These are phyloP conservation scores for Dioszegia hungarica DNA, from an alignment of 768 basidiomycete species.

Conservation along the genomic window DNA sequence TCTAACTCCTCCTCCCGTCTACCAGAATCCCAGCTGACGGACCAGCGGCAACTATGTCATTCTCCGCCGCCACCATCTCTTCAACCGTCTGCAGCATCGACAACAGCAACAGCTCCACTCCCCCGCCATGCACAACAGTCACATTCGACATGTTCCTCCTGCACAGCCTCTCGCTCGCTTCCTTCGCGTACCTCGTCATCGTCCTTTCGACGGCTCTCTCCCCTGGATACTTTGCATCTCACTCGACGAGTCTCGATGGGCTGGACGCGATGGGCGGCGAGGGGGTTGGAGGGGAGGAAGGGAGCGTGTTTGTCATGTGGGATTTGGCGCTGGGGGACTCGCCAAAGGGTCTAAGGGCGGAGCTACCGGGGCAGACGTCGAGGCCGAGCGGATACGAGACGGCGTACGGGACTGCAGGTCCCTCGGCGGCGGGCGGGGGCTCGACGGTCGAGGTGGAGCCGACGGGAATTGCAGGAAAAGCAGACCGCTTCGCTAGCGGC, in stretches of 20 bases:
- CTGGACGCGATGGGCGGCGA: background rate
- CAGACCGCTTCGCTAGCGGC: slow-evolving; percentile 33
- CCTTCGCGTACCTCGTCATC: slow-evolving; percentile 28
- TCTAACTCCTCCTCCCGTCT: no score
- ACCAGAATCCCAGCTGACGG: no score
- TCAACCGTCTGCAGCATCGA: slow-evolving; percentile 21
- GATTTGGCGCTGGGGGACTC: slow-evolving; percentile 34
- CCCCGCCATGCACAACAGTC: slow-evolving; percentile 33
- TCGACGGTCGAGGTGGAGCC: background rate
- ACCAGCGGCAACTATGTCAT: slow-evolving; percentile 42
- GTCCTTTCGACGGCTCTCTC: slow-evolving; percentile 29
- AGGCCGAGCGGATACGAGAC: background rate
- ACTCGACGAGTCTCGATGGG: background rate
- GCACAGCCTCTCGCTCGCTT: slow-evolving; percentile 25
- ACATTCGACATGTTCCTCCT: slow-evolving; percentile 37
- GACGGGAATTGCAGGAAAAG: background rate
- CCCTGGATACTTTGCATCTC: slow-evolving; percentile 12
- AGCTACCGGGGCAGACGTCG: background rate
- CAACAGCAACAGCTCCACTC: no score
- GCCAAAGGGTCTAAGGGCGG: slow-evolving; percentile 10
- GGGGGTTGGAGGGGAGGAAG: background rate
- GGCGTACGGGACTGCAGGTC: background rate
- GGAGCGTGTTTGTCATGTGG: slow-evolving; percentile 41
- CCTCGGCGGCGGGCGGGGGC: background rate
- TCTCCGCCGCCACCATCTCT: slow-evolving; percentile 31